Base-by-base conservation (phyloP, 441 rosid genomes). In the Pelargonium australe region DNA sequence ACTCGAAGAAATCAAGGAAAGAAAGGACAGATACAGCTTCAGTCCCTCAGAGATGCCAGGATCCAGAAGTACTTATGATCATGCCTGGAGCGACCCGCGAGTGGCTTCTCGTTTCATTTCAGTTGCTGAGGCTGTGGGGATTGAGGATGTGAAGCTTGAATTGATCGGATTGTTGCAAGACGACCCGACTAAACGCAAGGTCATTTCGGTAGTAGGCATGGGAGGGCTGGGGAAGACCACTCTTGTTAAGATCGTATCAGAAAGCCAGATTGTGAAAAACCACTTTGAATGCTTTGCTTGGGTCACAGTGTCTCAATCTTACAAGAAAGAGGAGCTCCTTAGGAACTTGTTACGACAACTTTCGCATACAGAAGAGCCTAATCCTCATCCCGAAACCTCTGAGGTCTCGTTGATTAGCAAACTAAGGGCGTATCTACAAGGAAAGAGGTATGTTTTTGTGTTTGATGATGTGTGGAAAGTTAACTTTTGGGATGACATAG, bases 221-320 rank as follows among this genome's bases (percentile, higher is more conserved):
- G 77, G 77, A 25, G 80, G 77, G 2, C 43, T 73, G 1, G 77
- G 76, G 5, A 69, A 73, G 66, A 77, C 73, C 20, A 66, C 74
- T 43, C 62, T 63, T 23, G 74, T 71, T 5, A 68, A 40, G 69
- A 69, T 55, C 25, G 19, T 69, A 3, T 72, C 13, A 17, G 44
- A 62, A 23, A 16, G 53, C 28, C 6, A 41, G 1, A 4, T 23
- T 0, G 23, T 76, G 1, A 69, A 17, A 45, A n/a, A 13, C 2
- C 66, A 9, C 60, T 61, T 69, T 40, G 43, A 69, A 34, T 57
- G 71, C 12, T 12, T 0, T 43, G 71, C 71, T 40, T 68, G 71
- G 71, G 41, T 68, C 53, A 25, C 66, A 1, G 66, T 69, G 61
- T 55, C 61, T 55, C 61, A 14, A 13, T 55, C 61, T 2, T 55